phyloP scores from a whole-genome alignment of 331 rosid genomes.

The Acacia pycnantha region DNA sequence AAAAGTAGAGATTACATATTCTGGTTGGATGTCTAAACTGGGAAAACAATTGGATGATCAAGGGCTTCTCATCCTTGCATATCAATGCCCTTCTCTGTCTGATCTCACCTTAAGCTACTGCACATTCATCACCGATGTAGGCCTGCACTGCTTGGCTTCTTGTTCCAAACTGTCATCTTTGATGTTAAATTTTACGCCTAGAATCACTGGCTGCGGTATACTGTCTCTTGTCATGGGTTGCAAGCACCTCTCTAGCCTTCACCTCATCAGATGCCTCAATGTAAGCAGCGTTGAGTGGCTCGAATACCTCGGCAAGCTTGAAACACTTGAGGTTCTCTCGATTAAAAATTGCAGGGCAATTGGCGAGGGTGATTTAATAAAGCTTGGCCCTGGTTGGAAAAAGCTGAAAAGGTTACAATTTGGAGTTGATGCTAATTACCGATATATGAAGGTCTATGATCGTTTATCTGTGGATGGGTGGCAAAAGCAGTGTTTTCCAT shows the following conservation, averaged over 20 bases:
- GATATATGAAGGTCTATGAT: conserved; percentile 88
- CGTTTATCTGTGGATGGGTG: conserved; percentile 81
- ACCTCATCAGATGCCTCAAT: conserved; percentile 78
- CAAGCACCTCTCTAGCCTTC: conserved; percentile 68
- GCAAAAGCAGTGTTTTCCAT: conserved; percentile 77
- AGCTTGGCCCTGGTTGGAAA: conserved; percentile 80
- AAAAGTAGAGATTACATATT: conserved; percentile 65
- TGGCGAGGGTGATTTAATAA: conserved; percentile 89
- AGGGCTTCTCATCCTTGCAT: conserved; percentile 71
- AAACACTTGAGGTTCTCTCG: conserved; percentile 64
- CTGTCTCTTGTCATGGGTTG: conserved; percentile 83
- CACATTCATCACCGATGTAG: conserved; percentile 76
- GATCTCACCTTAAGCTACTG: conserved; percentile 85
- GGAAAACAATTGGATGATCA: conserved; percentile 90
- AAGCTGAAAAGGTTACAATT: conserved; percentile 71
- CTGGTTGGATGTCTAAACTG: conserved; percentile 94
- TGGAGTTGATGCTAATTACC: conserved; percentile 82
- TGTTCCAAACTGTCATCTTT: conserved; percentile 65
- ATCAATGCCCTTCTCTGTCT: conserved; percentile 47
- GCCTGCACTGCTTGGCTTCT: conserved; percentile 67
- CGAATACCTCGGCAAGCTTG: conserved; percentile 82
- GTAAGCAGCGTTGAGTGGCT: conserved; percentile 91
- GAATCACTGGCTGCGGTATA: conserved; percentile 88
- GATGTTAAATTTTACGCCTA: conserved; percentile 71
- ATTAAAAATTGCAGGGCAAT: conserved; percentile 87